These are phyloP conservation scores for Funneliformis geosporum DNA, from an alignment of 192 early-diverging fungal species.

Conservation along the genomic window DNA sequence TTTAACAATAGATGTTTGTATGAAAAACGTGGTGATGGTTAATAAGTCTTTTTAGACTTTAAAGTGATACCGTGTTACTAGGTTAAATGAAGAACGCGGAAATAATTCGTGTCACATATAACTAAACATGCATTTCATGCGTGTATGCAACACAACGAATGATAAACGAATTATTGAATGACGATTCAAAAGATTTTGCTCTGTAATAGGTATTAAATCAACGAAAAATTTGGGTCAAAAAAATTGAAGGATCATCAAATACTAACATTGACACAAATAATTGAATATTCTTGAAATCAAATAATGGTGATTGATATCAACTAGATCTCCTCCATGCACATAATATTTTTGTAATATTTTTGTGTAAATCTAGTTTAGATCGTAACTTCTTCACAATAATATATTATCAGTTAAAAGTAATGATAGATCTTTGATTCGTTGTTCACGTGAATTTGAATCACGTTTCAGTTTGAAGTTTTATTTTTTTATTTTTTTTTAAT, in stretches of 20 bases:
- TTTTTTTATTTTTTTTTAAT: background rate
- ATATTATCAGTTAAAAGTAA: no score
- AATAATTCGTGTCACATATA: background rate
- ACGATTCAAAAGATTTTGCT: background rate
- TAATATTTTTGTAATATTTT: no score
- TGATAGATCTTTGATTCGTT: background rate
- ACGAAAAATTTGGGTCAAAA: background rate
- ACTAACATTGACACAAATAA: background rate
- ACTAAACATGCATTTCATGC: background rate
- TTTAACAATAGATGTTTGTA: background rate
- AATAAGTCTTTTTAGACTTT: background rate
- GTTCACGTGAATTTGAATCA: background rate
- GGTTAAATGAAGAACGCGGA: slow-evolving; percentile 1
- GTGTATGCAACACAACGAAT: background rate
- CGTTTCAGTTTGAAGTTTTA: background rate
- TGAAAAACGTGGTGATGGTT: background rate
- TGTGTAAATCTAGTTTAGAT: no score
- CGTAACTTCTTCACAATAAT: no score
- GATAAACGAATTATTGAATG: background rate
- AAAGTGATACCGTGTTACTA: slow-evolving; percentile 10
- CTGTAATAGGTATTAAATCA: no score
- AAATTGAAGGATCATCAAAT: background rate
- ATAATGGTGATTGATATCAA: no score
- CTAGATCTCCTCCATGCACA: no score
- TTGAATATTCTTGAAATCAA: no score